phyloP scores from a whole-genome alignment of 768 basidiomycete genomes.

The Leccinum obscurum region DNA sequence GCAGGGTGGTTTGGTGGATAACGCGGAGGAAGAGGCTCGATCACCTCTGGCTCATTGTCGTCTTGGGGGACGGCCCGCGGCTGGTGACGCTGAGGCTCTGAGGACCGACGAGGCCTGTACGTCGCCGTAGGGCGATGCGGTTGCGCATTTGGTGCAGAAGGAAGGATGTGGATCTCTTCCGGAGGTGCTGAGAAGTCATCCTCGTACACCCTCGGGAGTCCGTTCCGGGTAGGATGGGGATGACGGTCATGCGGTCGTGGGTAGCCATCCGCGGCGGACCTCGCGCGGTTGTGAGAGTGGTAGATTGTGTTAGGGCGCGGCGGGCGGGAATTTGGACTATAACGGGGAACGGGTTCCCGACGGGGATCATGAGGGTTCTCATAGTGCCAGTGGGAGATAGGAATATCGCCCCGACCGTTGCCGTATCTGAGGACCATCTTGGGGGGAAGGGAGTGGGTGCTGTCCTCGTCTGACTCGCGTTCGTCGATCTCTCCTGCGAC shows the following conservation, averaged over 20 bases:
- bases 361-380: constrained; percentile 21
- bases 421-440: constrained; percentile 70
- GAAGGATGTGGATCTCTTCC: constrained; percentile 64
- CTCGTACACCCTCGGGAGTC: constrained; percentile 18
- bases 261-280: constrained; percentile 36
- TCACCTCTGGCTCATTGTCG: constrained; percentile 33
- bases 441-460: constrained; percentile 55
- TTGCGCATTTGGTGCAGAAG: constrained; percentile 44
- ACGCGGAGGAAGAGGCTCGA: constrained; percentile 36
- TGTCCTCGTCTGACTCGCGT: constrained; percentile 42
- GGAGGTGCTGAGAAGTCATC: constrained; percentile 38
- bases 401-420: constrained; percentile 63
- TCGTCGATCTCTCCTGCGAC: constrained; percentile 40
- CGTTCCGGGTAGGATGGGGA: constrained; percentile 16
- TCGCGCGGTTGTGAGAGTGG: constrained; percentile 38
- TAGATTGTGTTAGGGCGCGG: constrained; percentile 33
- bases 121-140: constrained; percentile 33
- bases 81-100: constrained; percentile 29
- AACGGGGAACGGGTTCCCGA: constrained; percentile 15
- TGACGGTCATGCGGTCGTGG: constrained; percentile 30
- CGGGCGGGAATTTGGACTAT: constrained; percentile 25
- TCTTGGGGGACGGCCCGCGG: constrained; percentile 14
- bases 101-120: constrained; percentile 32
- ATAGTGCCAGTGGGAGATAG: constrained; percentile 51
- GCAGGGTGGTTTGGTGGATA: constrained; percentile 22